These are phyloP conservation scores for Polytrichum formosum DNA, from an alignment of 225 moss, liverwort and hornwort genomes.

Conservation along the genomic window DNA sequence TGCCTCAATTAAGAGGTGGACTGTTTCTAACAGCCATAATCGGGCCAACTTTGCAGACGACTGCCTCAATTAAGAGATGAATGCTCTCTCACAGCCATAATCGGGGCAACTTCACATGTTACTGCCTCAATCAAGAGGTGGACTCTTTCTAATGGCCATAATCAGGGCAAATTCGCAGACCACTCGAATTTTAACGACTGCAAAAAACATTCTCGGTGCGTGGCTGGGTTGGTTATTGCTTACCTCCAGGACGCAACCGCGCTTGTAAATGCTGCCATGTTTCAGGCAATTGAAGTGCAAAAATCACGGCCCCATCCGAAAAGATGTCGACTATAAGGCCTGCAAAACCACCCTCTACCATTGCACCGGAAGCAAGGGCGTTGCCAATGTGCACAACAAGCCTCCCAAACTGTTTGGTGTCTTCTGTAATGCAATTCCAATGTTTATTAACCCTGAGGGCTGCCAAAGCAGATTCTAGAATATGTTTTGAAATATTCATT, in stretches of 20 bases:
- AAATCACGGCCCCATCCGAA: conserved; percentile 68
- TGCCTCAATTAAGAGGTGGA: too few species aligned
- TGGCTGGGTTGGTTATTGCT: conserved; percentile 1
- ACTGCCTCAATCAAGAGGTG: too few species aligned
- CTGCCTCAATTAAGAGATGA: too few species aligned
- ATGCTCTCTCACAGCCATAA: too few species aligned
- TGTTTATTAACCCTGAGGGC: neutral
- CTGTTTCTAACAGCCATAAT: too few species aligned
- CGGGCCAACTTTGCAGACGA: too few species aligned
- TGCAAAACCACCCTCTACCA: conserved; percentile 67
- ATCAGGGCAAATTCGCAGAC: too few species aligned
- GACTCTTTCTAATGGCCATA: too few species aligned
- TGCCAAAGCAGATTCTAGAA: neutral
- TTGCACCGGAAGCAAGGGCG: conserved; percentile 45
- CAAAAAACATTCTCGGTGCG: neutral
- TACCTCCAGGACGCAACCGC: conserved; percentile 57
- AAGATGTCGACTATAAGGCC: conserved; percentile 82
- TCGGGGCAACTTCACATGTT: too few species aligned
- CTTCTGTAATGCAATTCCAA: neutral
- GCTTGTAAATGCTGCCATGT: conserved; percentile 59
- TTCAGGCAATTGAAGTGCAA: conserved; percentile 54
- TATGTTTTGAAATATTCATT: too few species aligned
- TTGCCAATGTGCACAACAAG: conserved; percentile 75
- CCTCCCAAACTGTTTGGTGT: conserved; percentile 28
- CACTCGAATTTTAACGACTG: too few species aligned